phyloP scores from a whole-genome alignment of 306 rosid genomes.

The Malus sylvestris region DNA sequence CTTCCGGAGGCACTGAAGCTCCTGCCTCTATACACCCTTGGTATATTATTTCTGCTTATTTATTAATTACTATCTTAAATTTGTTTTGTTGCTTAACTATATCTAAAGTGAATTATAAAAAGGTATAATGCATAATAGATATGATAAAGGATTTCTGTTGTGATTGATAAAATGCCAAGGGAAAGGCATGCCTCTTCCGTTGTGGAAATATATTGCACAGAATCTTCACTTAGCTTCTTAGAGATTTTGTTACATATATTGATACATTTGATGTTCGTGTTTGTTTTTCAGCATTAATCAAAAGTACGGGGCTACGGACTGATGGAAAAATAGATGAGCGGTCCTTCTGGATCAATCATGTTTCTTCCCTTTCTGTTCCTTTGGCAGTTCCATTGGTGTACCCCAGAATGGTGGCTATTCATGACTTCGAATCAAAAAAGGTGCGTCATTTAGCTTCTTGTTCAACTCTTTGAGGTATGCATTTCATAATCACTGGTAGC shows the following conservation, averaged over 20 bases:
- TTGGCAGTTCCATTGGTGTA: slow-evolving; percentile 90
- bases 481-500: slow-evolving; percentile 4
- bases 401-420: slow-evolving; percentile 90
- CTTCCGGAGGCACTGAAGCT: slow-evolving; percentile 99
- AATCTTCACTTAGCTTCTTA: neutral
- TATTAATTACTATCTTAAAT: neutral
- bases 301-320: slow-evolving; percentile 73
- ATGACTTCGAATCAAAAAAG: slow-evolving; percentile 60
- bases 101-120: no score
- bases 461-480: slow-evolving; percentile 4
- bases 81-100: no score
- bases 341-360: slow-evolving; percentile 82
- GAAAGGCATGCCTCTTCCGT: neutral
- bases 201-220: neutral
- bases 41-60: slow-evolving; percentile 31
- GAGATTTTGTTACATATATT: slow-evolving; percentile 12
- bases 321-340: slow-evolving; percentile 92
- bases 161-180: neutral
- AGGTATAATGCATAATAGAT: no score
- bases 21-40: slow-evolving; percentile 87
- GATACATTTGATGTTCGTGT: slow-evolving; percentile 18
- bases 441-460: slow-evolving; percentile 25
- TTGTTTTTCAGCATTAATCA: slow-evolving; percentile 65
- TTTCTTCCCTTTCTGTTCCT: slow-evolving; percentile 74
- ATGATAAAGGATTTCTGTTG: neutral